phyloP scores from a whole-genome alignment of 768 basidiomycete genomes.

The Stropharia rugosoannulata region DNA sequence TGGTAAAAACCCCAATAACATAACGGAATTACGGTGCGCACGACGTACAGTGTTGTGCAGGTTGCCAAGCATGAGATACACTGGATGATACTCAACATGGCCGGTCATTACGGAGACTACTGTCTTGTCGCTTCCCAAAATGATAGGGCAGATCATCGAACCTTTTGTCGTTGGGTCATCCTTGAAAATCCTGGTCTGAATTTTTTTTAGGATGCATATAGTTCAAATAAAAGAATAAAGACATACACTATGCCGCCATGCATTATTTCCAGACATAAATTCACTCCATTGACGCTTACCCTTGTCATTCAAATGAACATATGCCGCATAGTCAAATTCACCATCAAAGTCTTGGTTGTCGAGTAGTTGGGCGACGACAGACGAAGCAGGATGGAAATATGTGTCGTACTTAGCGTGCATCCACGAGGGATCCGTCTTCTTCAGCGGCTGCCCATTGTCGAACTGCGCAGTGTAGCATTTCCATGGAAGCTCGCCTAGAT shows the following conservation, averaged over 20 bases:
- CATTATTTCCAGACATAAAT: constrained; percentile 31
- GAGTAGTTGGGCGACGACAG: constrained; percentile 23
- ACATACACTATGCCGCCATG: constrained; percentile 28
- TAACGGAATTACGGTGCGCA: neutral
- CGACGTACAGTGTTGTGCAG: neutral
- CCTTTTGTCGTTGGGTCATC: neutral
- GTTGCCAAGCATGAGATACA: neutral
- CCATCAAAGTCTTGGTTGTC: constrained; percentile 29
- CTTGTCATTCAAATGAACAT: constrained; percentile 8
- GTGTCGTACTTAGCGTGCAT: constrained; percentile 20
- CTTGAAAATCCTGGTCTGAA: neutral
- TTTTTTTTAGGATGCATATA: neutral
- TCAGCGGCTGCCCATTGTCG: constrained; percentile 5
- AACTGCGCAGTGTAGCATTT: constrained; percentile 27
- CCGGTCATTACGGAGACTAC: neutral
- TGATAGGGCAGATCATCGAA: constrained; percentile 11
- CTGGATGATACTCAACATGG: neutral
- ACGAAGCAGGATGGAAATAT: constrained; percentile 29
- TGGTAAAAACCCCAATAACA: neutral
- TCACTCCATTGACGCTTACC: constrained; percentile 28
- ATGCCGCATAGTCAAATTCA: constrained; percentile 24
- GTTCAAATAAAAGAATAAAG: neutral
- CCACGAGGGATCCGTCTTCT: constrained; percentile 1
- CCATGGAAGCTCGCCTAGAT: constrained; percentile 34
- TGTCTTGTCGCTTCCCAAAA: constrained; percentile 10